These are phyloP conservation scores for Pseudovirgaria hyperparasitica DNA, from an alignment of 2,329 filamentous ascomycete species.

Conservation along the genomic window DNA sequence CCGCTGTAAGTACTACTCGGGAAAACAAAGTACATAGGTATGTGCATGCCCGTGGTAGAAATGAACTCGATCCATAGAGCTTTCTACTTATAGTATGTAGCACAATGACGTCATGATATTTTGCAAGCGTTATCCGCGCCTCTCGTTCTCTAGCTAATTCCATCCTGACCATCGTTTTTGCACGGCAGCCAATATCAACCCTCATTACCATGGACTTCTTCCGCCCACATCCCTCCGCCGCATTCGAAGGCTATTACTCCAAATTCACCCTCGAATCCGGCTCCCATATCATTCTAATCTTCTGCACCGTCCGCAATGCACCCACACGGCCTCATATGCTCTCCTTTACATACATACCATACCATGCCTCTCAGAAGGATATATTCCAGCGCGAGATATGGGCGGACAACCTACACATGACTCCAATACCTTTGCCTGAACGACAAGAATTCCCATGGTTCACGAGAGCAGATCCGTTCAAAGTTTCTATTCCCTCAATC, in stretches of 20 bases:
- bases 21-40: no score
- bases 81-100: no score
- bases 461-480: no score
- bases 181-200: not conserved
- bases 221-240: constrained; percentile 27
- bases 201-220: constrained; percentile 26
- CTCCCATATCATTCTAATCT: constrained; percentile 32
- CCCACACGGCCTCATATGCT: constrained; percentile 28
- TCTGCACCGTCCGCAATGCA: constrained; percentile 34
- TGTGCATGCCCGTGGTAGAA: no score
- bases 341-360: constrained; percentile 37
- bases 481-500: not conserved
- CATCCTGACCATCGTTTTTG: no score
- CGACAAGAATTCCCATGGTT: no score
- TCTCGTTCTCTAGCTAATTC: no score
- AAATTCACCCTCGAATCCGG: constrained; percentile 36
- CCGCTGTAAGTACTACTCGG: no score
- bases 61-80: no score
- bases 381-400: constrained; percentile 32
- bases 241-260: constrained; percentile 39
- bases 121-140: no score
- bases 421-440: no score
- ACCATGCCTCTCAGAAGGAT: constrained; percentile 9
- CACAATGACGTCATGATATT: no score
- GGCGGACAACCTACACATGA: constrained; percentile 24